These are phyloP conservation scores for Exophiala oligosperma DNA, from an alignment of 2,329 filamentous ascomycete species.

Conservation along the genomic window DNA sequence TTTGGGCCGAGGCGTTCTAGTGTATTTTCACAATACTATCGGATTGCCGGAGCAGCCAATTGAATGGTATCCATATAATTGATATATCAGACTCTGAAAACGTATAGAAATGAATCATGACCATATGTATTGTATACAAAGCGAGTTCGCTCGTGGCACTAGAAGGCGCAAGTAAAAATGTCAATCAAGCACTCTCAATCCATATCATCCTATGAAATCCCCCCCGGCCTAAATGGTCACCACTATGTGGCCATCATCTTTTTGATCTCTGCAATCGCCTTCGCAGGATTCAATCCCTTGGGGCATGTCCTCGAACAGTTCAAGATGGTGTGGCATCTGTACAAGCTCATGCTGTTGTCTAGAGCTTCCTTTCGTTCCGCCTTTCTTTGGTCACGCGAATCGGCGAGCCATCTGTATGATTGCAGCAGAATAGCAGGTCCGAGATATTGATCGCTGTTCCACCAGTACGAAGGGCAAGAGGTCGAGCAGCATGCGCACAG, in stretches of 20 bases:
- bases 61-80: neutral
- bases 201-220: neutral
- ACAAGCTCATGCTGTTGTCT: slow-evolving; percentile 98
- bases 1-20: slow-evolving; percentile 10
- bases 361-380: slow-evolving; percentile 84
- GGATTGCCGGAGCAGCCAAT: neutral
- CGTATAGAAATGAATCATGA: neutral
- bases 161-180: neutral
- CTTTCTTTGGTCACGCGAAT: slow-evolving; percentile 89
- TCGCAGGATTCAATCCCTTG: slow-evolving; percentile 94
- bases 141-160: neutral
- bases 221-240: neutral
- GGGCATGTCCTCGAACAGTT: slow-evolving; percentile 98
- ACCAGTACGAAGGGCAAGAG: slow-evolving; percentile 99
- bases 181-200: neutral
- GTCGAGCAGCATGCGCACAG: slow-evolving; percentile 99
- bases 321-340: slow-evolving; percentile 98
- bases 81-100: neutral
- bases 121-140: slow-evolving; percentile 4
- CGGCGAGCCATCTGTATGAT: slow-evolving; percentile 94
- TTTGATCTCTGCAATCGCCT: slow-evolving; percentile 97
- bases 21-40: slow-evolving; percentile 3
- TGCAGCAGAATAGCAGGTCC: slow-evolving; percentile 95
- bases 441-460: slow-evolving; percentile 98
- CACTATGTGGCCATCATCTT: slow-evolving; percentile 73